Conservation (phyloP, 2,329 filamentous ascomycete species). For the Colletotrichum neosansevieriae region DNA sequence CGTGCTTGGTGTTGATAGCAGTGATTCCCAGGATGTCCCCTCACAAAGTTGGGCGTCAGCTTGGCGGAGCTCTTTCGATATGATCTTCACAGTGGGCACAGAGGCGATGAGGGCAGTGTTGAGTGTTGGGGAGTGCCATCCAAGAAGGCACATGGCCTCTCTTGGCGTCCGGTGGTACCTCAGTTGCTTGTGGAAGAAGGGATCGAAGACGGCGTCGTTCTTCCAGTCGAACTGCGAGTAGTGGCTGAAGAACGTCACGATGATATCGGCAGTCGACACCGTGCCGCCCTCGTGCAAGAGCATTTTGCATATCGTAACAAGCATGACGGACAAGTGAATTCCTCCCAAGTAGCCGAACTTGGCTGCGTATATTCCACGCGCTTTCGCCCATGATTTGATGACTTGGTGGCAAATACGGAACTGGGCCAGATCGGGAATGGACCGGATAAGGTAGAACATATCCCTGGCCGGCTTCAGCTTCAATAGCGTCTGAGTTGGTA, state of each 20-base stretch:
- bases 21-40: conserved; percentile 55
- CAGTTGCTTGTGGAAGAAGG: conserved; percentile 66
- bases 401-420: conserved; percentile 71
- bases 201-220: conserved; percentile 67
- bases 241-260: conserved; percentile 72
- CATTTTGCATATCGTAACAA: conserved; percentile 71
- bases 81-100: conserved; percentile 61
- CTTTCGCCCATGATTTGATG: conserved; percentile 72
- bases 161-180: conserved; percentile 66
- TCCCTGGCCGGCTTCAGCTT: conserved; percentile 76
- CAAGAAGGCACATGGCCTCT: conserved; percentile 73
- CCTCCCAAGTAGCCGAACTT: conserved; percentile 75
- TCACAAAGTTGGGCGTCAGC: conserved; percentile 57
- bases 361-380: conserved; percentile 72
- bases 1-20: conserved; percentile 49
- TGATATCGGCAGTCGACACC: conserved; percentile 62
- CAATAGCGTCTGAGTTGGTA: conserved; percentile 67
- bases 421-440: conserved; percentile 68
- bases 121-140: conserved; percentile 70
- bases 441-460: conserved; percentile 69
- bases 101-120: conserved; percentile 71
- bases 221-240: conserved; percentile 73
- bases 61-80: conserved; percentile 63
- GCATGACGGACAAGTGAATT: conserved; percentile 72
- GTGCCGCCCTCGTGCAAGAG: conserved; percentile 52